Evolutionary conservation across 2,329 filamentous ascomycete genomes (phyloP), one percentile per base, ranked within the genome.

Genomic region (Lizonia empirigonia): DNA sequence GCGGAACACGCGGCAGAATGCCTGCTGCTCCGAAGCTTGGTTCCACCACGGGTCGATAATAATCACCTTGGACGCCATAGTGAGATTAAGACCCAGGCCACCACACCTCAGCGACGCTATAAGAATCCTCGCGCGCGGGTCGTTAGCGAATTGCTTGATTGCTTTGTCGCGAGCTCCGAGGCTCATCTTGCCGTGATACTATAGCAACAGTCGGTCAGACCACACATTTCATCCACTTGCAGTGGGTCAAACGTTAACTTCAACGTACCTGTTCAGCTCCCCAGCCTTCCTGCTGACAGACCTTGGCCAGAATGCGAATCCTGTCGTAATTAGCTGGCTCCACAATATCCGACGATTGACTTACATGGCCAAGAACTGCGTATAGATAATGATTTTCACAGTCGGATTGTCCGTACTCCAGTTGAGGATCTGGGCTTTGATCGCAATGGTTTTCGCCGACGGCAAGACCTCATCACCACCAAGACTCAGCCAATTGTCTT

Each of bases 1-100:
- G 5, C 88, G 79, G 59, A 81, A 82, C 0, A 90, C 81, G 0
- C 88, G 81, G 1, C 78, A 81, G 62, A 83, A 83, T 0, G 82
- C 85, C 60, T 90, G 88, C n/a, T 84, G 74, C 58, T 90, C 85
- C 0, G 77, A 68, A 0, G 79, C 75, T 1, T 70, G 69, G 49
- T 90, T 89, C 83, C 84, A 90, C 78, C 77, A 79, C 0, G 76
- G 75, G 50, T 80, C 78, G 15, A 82, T 64, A 12, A 75, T 70
- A 32, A 82, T 78, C 39, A 80, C 77, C 5, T 72, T 68, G 4
- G 63, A 72, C 0, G 85, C 85, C 67, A 80, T 80, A 0, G 82
- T 85, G 9, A 87, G 71, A 58, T 87, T 86, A 18, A 87, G 75
- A 0, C 82, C 80, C 42, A 75, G 69, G 2, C 84, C 84, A 24